Evolutionary conservation across 2,329 filamentous ascomycete species (phyloP).

Genomic region (Paraphaeosphaeria minitans): DNA sequence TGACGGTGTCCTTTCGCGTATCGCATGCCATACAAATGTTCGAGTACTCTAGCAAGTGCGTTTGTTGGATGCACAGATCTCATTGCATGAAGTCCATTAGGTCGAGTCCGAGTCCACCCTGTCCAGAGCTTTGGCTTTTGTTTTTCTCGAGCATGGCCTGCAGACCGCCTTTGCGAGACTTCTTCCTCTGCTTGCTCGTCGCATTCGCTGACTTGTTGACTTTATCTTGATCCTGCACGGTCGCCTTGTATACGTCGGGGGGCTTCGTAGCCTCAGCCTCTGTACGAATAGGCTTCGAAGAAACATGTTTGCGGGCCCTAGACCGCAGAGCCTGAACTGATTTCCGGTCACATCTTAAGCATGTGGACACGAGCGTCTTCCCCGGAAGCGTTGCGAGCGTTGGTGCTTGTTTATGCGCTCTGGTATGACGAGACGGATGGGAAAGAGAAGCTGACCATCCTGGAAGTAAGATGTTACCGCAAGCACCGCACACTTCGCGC

Average conservation of each 20-base stretch:
- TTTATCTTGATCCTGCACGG: conserved; percentile 21
- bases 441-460: conserved; percentile 41
- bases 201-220: conserved; percentile 47
- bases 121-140: conserved; percentile 43
- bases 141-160: conserved; percentile 59
- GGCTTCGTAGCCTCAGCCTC: conserved; percentile 1
- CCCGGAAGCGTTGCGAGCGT: conserved; percentile 8
- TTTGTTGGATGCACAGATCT: conserved; percentile 13
- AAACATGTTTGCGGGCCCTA: conserved; percentile 27
- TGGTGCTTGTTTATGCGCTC: conserved; percentile 11
- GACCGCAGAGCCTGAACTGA: conserved; percentile 31
- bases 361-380: conserved; percentile 34
- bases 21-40: not conserved
- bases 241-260: not conserved
- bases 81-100: conserved; percentile 61
- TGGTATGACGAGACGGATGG: conserved; percentile 9
- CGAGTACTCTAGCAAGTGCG: not conserved
- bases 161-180: conserved; percentile 59
- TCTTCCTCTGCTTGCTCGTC: conserved; percentile 61
- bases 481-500: conserved; percentile 43
- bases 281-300: conserved; percentile 9
- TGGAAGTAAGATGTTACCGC: conserved; percentile 45
- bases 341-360: conserved; percentile 39
- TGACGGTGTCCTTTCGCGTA: not conserved
- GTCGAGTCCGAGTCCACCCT: conserved; percentile 51